These are phyloP conservation scores for Pichia sp. DNA, from an alignment of 1,139 yeast species.

Conservation along the genomic window DNA sequence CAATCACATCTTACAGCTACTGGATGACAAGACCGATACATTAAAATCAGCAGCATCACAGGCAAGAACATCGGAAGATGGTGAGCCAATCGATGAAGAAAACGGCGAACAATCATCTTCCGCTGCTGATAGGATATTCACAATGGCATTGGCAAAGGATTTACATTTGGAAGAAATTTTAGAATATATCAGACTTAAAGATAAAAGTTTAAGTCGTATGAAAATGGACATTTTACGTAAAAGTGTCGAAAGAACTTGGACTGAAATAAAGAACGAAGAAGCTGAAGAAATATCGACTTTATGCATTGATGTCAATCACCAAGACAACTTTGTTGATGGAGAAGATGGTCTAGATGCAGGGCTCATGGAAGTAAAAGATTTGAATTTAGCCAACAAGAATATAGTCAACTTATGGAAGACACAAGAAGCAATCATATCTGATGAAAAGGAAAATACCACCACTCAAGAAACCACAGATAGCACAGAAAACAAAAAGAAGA, in stretches of 20 bases:
- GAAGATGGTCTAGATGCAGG: conserved; percentile 35
- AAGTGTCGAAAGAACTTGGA: conserved; percentile 41
- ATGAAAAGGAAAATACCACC: conserved; percentile 7
- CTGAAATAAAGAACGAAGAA: conserved; percentile 32
- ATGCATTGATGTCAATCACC: conserved; percentile 33
- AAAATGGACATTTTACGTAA: conserved; percentile 51
- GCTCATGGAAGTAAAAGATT: conserved; percentile 59
- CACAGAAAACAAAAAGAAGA: conserved; percentile 25
- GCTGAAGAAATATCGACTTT: conserved; percentile 30
- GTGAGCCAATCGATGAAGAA: neutral
- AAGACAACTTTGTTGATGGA: conserved; percentile 31
- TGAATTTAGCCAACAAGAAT: conserved; percentile 71
- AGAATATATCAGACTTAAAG: conserved; percentile 56
- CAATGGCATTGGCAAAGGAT: conserved; percentile 57
- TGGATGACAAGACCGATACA: conserved; percentile 32
- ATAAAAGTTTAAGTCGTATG: conserved; percentile 62
- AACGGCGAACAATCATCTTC: neutral
- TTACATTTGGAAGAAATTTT: conserved; percentile 50
- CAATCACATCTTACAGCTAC: conserved; percentile 33
- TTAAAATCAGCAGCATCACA: conserved; percentile 25
- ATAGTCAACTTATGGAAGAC: conserved; percentile 72
- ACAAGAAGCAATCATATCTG: neutral
- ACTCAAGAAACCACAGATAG: conserved; percentile 21
- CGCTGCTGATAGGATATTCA: conserved; percentile 15
- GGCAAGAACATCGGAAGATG: neutral